Conservation (phyloP, 331 rosid genomes). For the Arachis monticola region DNA sequence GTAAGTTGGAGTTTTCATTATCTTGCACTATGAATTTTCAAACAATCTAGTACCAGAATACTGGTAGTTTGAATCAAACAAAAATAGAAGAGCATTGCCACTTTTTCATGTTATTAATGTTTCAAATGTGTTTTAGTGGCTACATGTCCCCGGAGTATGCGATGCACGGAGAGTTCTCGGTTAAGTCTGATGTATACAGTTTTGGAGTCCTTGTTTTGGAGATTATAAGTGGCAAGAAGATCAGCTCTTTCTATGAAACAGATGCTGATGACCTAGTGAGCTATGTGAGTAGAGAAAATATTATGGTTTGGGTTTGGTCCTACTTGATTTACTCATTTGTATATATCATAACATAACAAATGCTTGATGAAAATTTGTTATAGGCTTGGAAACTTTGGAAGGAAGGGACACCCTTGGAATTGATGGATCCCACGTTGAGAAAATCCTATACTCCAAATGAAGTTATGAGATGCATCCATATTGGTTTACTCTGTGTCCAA, state of each 20-base stretch:
- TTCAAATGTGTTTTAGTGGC: conserved; percentile 43
- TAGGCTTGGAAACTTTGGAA: conserved; percentile 65
- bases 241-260: conserved; percentile 39
- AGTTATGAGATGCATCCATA: conserved; percentile 60
- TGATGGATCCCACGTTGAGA: conserved; percentile 45
- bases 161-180: conserved; percentile 51
- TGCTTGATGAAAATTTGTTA: conserved; percentile 20
- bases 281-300: conserved; percentile 41
- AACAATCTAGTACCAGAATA: neutral
- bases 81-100: neutral
- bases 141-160: conserved; percentile 64
- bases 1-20: conserved; percentile 46
- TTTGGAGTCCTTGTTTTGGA: conserved; percentile 49
- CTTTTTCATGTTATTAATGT: neutral
- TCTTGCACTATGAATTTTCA: neutral
- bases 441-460: conserved; percentile 42
- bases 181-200: conserved; percentile 51
- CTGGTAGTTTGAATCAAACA: neutral
- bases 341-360: conserved; percentile 17
- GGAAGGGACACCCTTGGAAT: conserved; percentile 45
- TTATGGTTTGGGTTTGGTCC: neutral
- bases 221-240: conserved; percentile 52
- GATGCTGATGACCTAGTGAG: conserved; percentile 43
- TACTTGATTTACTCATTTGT: neutral
- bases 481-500: conserved; percentile 62